These are phyloP conservation scores for Eucalyptus viminalis DNA, from an alignment of 345 rosid genomes.

Conservation along the genomic window DNA sequence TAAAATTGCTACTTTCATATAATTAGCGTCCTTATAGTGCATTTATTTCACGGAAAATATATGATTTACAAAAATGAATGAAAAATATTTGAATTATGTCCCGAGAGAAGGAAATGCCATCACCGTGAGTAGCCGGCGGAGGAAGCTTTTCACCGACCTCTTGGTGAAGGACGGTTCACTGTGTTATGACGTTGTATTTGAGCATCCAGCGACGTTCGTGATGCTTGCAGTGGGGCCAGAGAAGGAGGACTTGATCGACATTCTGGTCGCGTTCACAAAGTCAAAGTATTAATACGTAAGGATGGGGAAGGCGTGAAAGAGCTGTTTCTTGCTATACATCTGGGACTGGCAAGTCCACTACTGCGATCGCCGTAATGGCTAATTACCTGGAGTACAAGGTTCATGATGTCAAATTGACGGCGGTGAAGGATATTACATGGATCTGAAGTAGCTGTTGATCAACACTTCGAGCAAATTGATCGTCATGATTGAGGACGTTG, in stretches of 20 bases:
- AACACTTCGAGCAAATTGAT: conserved; percentile 13
- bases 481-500: conserved; percentile 19
- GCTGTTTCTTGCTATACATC: conserved; percentile 22
- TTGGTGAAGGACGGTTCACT: background rate
- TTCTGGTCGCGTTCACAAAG: background rate
- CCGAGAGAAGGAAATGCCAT: background rate
- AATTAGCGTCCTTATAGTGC: no score
- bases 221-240: background rate
- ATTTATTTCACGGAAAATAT: no score
- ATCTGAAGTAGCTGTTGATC: conserved; percentile 12
- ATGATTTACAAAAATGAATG: background rate
- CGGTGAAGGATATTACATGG: conserved; percentile 13
- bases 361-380: conserved; percentile 16
- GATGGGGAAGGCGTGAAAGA: conserved; percentile 22
- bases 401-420: conserved; percentile 15
- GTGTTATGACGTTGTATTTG: background rate
- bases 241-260: background rate
- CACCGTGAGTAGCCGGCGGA: background rate
- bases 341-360: conserved; percentile 19
- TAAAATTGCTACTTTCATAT: no score
- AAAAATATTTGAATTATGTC: background rate
- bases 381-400: conserved; percentile 11
- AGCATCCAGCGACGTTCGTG: background rate
- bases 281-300: background rate
- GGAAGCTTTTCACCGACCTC: background rate